Percentiles rank a stretch among this genome's conserved stretches.
Evolutionary conservation across 2,329 filamentous ascomycete species (phyloP).

Genomic region (Sclerotinia borealis): DNA sequence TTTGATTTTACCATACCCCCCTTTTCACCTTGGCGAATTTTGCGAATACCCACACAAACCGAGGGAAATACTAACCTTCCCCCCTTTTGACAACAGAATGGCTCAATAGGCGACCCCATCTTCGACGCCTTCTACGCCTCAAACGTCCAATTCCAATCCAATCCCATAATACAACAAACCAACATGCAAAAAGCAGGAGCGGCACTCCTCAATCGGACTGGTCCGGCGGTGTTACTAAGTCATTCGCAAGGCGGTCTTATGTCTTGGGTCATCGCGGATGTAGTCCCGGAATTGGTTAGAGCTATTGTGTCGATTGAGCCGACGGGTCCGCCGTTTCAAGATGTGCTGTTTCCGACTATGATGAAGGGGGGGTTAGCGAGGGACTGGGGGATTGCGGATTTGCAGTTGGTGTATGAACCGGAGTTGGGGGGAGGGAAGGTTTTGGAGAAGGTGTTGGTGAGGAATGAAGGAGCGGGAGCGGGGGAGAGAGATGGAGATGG

Average conservation of each 20-base stretch:
- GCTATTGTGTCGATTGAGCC: conserved; percentile 42
- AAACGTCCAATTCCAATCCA: conserved; percentile 35
- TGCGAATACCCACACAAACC: no score
- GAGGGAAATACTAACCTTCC: background rate
- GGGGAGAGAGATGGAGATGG: background rate
- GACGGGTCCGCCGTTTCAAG: conserved; percentile 42
- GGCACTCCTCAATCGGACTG: conserved; percentile 26
- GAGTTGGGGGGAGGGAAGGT: background rate
- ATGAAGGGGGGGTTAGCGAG: conserved; percentile 27
- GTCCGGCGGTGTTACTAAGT: conserved; percentile 22
- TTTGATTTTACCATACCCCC: background rate
- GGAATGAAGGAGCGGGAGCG: background rate
- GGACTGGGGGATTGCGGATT: conserved; percentile 43
- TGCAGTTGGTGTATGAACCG: conserved; percentile 40
- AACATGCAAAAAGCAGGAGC: conserved; percentile 37
- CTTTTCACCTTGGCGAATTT: background rate
- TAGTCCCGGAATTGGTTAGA: conserved; percentile 37
- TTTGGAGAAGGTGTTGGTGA: background rate
- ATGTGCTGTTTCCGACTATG: conserved; percentile 24
- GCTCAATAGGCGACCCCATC: conserved; percentile 21
- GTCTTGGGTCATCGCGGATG: conserved; percentile 39
- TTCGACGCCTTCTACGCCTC: conserved; percentile 35
- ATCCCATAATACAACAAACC: conserved; percentile 34
- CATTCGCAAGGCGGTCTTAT: conserved; percentile 42
- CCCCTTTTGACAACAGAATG: conserved; percentile 12